Evolutionary conservation across 257 asterid species (phyloP), one percentile per base, ranked within the genome.

Genomic region (Anisodus tanguticus): DNA sequence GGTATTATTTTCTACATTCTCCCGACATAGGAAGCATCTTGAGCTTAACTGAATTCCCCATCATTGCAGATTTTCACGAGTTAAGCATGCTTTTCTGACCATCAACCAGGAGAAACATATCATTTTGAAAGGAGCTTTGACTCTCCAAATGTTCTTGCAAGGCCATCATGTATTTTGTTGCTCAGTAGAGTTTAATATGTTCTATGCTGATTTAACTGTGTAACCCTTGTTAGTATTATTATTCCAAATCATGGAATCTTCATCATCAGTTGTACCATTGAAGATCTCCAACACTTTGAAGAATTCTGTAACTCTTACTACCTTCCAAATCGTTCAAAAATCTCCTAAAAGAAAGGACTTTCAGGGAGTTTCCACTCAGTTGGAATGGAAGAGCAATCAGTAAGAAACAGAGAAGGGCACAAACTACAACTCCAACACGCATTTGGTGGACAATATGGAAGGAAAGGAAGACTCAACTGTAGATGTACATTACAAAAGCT

Each of bases 1-100:
- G 15, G 35, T 43, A 71, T 47, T 17, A 45, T n/a, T 71, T 19
- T 45, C n/a, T 71, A 45, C 57, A 45, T 10, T 71, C 37, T 19
- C 80, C 9, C n/a, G 80, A 45, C 47, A 72, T 9, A 72, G 58
- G 59, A 72, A 45, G 57, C 80, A 72, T 72, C 80, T 72, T 12
- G 80, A 47, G 60, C 10, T 49, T 11, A 74, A 47, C n/a, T 0
- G 2, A 37, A 19, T 74, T 72, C 10, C 60, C 80, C 39, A 47
- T 49, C 80, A 19, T 6, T 6, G 41, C 11, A 74, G 43, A 74
- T 47, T 74, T 49, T 35, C 80, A 72, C 59, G 10, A 72, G 59
- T 47, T 49, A 19, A 47, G 16, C 39, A 72, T 6, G 7, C 13
- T 49, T 66, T 19, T 47, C 78, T 47, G 43, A 51, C 58, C 60